phyloP scores from a whole-genome alignment of 345 rosid genomes.

The Tarenaya hassleriana region DNA sequence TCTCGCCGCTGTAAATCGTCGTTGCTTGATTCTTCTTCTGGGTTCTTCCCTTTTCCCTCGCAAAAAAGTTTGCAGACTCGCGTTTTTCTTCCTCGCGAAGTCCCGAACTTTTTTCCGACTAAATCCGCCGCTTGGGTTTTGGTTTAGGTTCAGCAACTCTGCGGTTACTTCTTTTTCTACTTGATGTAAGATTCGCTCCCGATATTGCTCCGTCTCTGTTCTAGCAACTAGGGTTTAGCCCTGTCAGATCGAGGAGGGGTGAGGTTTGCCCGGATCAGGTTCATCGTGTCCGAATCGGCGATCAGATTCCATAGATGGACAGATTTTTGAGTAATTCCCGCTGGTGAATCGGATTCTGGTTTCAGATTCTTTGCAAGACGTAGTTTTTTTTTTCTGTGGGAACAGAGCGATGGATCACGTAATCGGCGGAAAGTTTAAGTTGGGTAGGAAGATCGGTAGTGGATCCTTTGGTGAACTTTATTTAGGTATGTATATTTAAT shows the following conservation, averaged over 20 bases:
- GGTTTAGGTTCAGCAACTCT: background rate
- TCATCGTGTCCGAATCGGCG: background rate
- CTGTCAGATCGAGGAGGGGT: conserved; percentile 2
- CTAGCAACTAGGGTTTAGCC: conserved; percentile 14
- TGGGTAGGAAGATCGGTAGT: conserved; percentile 85
- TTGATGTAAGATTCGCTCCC: background rate
- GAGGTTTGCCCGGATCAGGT: conserved; percentile 26
- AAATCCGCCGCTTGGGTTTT: conserved; percentile 23
- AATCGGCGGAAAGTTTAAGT: conserved; percentile 74
- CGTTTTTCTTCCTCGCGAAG: conserved; percentile 9
- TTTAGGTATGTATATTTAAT: conserved; percentile 40
- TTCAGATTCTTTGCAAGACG: conserved; percentile 7
- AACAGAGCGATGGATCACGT: conserved; percentile 48
- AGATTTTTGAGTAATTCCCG: conserved; percentile 19
- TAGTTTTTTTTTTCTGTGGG: conserved; percentile 8
- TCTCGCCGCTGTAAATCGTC: conserved; percentile 24
- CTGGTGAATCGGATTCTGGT: conserved; percentile 25
- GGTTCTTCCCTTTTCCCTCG: conserved; percentile 11
- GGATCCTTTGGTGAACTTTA: conserved; percentile 88
- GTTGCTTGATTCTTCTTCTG: conserved; percentile 7
- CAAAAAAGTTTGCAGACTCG: background rate
- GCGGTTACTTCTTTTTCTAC: background rate
- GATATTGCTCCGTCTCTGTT: background rate
- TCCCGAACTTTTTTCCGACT: conserved; percentile 15
- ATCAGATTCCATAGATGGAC: conserved; percentile 18